Conservation (phyloP, 2,329 filamentous ascomycete genomes). For the Tricladium varicosporioides region DNA sequence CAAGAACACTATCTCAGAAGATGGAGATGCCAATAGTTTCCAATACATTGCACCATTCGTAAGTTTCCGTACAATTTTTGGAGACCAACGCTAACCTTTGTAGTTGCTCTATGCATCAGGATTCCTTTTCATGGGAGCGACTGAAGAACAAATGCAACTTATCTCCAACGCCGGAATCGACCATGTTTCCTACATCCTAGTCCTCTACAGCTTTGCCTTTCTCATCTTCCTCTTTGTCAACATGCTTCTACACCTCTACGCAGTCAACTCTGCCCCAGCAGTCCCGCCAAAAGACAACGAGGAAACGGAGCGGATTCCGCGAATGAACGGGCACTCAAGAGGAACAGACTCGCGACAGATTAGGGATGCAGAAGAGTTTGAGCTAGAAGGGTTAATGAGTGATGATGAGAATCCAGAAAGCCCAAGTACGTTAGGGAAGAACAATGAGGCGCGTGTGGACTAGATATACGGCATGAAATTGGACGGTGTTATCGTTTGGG, state of each 20-base stretch:
- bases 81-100: constrained; percentile 26
- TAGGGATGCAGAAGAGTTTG: constrained; percentile 86
- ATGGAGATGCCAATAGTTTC: constrained; percentile 71
- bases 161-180: constrained; percentile 73
- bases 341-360: constrained; percentile 54
- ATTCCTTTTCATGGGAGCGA: constrained; percentile 96
- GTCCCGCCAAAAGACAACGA: constrained; percentile 33
- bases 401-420: constrained; percentile 72
- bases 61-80: constrained; percentile 40
- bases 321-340: constrained; percentile 38
- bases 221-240: constrained; percentile 88
- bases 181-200: constrained; percentile 88
- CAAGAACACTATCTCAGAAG: constrained; percentile 58
- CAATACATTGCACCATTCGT: constrained; percentile 70
- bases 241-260: constrained; percentile 82
- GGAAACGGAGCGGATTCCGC: constrained; percentile 20
- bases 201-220: constrained; percentile 87
- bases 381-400: constrained; percentile 85
- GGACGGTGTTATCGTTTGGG: neutral
- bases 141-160: constrained; percentile 90
- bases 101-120: constrained; percentile 88
- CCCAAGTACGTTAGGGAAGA: constrained; percentile 48
- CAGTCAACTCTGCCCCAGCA: constrained; percentile 49
- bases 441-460: constrained; percentile 35
- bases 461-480: constrained; percentile 4